Evolutionary conservation across 352 stramenopile genomes (phyloP), one percentile per base, ranked within the genome.

Genomic region (Globisporangium camurandrum): DNA sequence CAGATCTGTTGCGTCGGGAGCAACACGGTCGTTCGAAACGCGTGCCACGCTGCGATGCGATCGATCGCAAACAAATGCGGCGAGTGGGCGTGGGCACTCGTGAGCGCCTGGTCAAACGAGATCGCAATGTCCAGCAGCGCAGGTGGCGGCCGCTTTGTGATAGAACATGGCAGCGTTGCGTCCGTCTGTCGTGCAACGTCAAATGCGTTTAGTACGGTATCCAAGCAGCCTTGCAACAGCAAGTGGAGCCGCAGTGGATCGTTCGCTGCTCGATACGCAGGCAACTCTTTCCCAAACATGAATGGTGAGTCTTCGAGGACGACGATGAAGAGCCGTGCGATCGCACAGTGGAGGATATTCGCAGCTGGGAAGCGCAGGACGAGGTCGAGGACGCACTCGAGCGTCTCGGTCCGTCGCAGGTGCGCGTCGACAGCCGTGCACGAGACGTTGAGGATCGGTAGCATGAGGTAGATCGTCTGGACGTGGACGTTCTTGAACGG

Each of bases 311-410:
- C 79, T 44, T 90, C 79, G 7, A 90, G 67, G n/a, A 65, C 75
- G 27, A 86, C 75, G 52, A 90, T 88, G 46, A 78, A 90, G 22
- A 90, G 58, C 7, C 79, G 62, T 2, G 67, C 67, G 34, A 86
- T 81, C 19, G 74, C 69, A 38, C 69, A 86, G 39, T 71, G 76
- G 34, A 86, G 56, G 56, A 74, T 94, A 50, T 62, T 88, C 51
- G 97, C 86, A 30, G 93, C 79, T 0, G 97, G 61, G 62, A 93
- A 98, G 5, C 90, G 74, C 22, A 95, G 59, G 56, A 98, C 86
- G 33, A 98, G 69, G 58, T 98, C 88, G 17, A 98, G 81, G 5
- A 82, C 55, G 14, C 51, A 37, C 39, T 80, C 66, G 23, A 87
- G 71, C 2, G 64, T 70, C 48, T 65, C 51, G 16, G 64, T 44